Evolutionary conservation across 1,284 basidiomycete genomes (phyloP).

Genomic region (Cutaneotrichosporon sp.): DNA sequence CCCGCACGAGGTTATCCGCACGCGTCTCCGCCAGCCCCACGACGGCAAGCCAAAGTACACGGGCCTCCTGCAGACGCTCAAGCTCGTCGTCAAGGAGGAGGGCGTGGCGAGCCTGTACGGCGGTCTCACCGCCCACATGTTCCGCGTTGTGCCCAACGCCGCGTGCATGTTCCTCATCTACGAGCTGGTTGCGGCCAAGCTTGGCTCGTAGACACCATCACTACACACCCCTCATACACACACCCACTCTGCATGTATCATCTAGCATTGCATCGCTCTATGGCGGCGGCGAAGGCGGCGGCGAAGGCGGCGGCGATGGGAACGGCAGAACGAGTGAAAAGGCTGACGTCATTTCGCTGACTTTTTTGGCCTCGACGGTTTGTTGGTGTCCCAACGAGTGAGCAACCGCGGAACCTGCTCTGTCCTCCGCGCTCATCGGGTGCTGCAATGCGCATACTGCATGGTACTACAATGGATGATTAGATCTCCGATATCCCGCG

Average conservation of each 20-base stretch:
- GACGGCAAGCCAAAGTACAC: conserved; percentile 70
- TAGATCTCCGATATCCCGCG: neutral
- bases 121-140: conserved; percentile 89
- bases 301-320: neutral
- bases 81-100: conserved; percentile 85
- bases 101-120: conserved; percentile 75
- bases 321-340: neutral
- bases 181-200: conserved; percentile 50
- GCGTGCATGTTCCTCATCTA: conserved; percentile 78
- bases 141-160: conserved; percentile 96
- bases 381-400: neutral
- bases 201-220: conserved; percentile 27
- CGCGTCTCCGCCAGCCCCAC: conserved; percentile 84
- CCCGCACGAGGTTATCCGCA: conserved; percentile 94
- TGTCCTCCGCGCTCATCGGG: neutral
- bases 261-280: conserved; percentile 10
- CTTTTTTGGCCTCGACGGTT: neutral
- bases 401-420: neutral
- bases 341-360: neutral
- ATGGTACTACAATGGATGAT: conserved; percentile 2
- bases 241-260: conserved; percentile 19
- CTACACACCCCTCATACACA: conserved; percentile 15
- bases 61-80: conserved; percentile 81
- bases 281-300: too few species aligned
- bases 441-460: neutral